Conservation (phyloP, 2,329 filamentous ascomycete genomes). For the Neonectria magnoliae region DNA sequence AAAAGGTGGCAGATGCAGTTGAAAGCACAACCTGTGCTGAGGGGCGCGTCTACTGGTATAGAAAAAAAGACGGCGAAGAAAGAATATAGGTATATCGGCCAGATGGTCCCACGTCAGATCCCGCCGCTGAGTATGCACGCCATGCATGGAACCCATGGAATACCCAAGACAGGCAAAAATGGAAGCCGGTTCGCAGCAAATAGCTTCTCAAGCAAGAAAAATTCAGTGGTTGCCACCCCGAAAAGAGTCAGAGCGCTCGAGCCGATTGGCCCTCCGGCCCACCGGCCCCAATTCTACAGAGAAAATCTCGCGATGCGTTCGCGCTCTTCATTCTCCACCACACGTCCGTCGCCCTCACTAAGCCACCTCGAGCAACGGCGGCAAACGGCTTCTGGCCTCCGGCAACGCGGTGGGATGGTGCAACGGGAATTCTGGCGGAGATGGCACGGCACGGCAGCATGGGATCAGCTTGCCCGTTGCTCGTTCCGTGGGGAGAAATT, state of each 20-base stretch:
- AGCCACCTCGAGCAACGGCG: background rate
- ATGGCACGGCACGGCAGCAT: background rate
- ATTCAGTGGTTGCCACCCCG: constrained; percentile 2
- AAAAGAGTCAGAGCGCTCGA: constrained; percentile 16
- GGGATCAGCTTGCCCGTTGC: constrained; percentile 16
- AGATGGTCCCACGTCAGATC: background rate
- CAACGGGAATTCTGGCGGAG: background rate
- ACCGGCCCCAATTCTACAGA: background rate
- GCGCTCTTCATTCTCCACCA: background rate
- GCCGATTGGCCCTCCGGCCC: constrained; percentile 23
- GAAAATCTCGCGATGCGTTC: constrained; percentile 13
- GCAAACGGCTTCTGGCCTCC: background rate
- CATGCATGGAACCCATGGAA: background rate
- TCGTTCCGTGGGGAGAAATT: constrained; percentile 33
- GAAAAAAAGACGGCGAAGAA: background rate
- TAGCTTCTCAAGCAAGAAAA: background rate
- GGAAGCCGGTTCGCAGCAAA: constrained; percentile 11
- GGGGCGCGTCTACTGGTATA: background rate
- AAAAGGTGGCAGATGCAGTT: background rate
- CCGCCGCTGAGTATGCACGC: constrained; percentile 19
- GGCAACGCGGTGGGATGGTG: constrained; percentile 1
- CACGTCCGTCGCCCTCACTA: background rate
- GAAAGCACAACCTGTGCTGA: background rate
- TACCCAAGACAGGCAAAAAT: background rate
- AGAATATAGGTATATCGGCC: background rate